phyloP scores from a whole-genome alignment of 73 alveolate species.

The Effrenium voratum region DNA sequence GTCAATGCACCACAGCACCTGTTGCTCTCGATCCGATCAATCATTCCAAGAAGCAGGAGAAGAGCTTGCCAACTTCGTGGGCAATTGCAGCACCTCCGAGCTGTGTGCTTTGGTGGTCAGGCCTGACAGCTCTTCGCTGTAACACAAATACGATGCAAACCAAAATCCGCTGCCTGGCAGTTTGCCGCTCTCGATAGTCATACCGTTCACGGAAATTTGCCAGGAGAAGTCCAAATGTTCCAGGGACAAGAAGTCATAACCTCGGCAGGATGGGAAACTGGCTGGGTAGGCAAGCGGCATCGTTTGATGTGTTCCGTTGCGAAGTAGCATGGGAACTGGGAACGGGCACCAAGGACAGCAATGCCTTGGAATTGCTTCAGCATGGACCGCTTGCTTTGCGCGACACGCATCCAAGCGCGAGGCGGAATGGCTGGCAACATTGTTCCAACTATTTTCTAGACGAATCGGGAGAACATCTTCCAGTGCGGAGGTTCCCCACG shows the following conservation, averaged over 20 bases:
- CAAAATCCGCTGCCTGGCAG: constrained; percentile 30
- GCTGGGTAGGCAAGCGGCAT: too few relatives aligned
- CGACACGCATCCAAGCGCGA: too few relatives aligned
- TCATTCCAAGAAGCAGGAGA: neutral
- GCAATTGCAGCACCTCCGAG: neutral
- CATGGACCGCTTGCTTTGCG: too few relatives aligned
- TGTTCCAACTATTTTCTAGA: too few relatives aligned
- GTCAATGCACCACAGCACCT: too few relatives aligned
- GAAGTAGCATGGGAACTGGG: too few relatives aligned
- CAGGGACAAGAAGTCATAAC: constrained; percentile 70
- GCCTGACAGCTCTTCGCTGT: neutral
- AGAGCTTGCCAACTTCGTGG: neutral
- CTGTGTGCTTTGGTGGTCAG: neutral
- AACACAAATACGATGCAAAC: neutral
- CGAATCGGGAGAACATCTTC: too few relatives aligned
- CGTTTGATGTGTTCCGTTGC: too few relatives aligned
- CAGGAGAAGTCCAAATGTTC: constrained; percentile 74
- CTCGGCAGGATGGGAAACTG: neutral
- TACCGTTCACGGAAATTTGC: constrained; percentile 56
- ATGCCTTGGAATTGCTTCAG: too few relatives aligned
- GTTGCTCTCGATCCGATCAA: neutral
- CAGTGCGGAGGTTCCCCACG: too few relatives aligned
- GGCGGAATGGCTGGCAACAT: too few relatives aligned
- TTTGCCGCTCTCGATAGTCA: constrained; percentile 26
- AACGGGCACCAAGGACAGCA: too few relatives aligned